Percentiles rank a stretch among this genome's conserved stretches.
phyloP scores from a whole-genome alignment of 2,329 filamentous ascomycete species.

The Colletotrichum sp. region DNA sequence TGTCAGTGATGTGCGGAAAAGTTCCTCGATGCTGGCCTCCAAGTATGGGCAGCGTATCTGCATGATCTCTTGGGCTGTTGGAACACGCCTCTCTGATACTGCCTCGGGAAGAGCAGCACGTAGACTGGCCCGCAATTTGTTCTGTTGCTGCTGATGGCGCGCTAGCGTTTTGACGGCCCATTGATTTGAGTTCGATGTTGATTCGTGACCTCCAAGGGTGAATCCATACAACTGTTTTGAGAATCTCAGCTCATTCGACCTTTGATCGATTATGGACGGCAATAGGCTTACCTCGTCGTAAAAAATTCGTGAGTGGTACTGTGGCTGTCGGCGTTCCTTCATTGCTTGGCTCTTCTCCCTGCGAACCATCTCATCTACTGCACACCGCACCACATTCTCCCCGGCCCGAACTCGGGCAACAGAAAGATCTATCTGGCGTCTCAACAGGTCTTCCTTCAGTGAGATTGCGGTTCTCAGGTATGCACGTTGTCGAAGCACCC shows the following conservation, averaged over 20 bases:
- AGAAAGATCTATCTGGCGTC: neutral
- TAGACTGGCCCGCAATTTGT: conserved; percentile 27
- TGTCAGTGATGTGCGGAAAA: conserved; percentile 28
- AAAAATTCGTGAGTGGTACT: conserved; percentile 27
- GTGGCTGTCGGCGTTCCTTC: neutral
- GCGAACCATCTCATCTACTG: conserved; percentile 12
- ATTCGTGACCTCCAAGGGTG: conserved; percentile 32
- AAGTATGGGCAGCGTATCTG: conserved; percentile 28
- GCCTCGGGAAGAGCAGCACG: conserved; percentile 21
- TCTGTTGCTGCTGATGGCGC: conserved; percentile 28
- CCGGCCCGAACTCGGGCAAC: neutral
- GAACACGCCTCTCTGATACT: conserved; percentile 21
- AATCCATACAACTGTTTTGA: conserved; percentile 29
- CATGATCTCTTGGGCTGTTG: conserved; percentile 27
- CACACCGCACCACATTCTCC: neutral
- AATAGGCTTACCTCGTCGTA: conserved; percentile 33
- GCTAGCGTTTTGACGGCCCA: conserved; percentile 27
- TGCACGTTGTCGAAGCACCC: neutral
- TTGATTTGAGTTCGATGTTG: conserved; percentile 27
- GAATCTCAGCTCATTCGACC: neutral
- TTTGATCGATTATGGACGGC: neutral
- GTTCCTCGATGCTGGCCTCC: conserved; percentile 34
- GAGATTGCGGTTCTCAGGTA: neutral
- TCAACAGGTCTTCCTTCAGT: neutral
- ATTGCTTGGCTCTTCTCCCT: neutral